Evolutionary conservation across 805 yeast genomes (phyloP).

Genomic region (Cyberlindnera xishuangbannaensis): DNA sequence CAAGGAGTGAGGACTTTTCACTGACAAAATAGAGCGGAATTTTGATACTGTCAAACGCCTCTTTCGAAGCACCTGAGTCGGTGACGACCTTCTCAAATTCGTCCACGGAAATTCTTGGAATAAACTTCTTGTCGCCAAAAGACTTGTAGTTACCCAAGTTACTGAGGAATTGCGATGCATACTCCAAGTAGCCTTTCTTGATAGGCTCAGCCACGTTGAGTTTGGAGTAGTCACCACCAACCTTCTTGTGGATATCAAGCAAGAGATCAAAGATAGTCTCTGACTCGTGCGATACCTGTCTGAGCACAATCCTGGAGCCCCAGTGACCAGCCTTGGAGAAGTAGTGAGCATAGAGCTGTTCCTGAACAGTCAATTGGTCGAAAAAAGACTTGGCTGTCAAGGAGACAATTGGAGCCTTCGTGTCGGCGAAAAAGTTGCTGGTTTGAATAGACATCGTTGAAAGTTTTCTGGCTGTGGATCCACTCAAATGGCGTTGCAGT

Average conservation of each 20-base stretch:
- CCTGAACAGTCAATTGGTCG: slow-evolving; percentile 50
- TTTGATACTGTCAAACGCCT: slow-evolving; percentile 33
- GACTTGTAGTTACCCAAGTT: slow-evolving; percentile 79
- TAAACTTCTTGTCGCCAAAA: slow-evolving; percentile 83
- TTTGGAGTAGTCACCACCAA: slow-evolving; percentile 42
- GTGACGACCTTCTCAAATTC: slow-evolving; percentile 46
- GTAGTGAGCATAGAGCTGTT: slow-evolving; percentile 75
- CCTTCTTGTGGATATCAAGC: slow-evolving; percentile 46
- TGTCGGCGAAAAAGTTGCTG: slow-evolving; percentile 41
- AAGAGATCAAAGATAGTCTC: slow-evolving; percentile 71
- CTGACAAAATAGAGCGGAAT: slow-evolving; percentile 45
- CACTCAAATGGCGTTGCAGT: too few relatives aligned
- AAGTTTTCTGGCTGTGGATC: too few relatives aligned
- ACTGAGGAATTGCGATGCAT: slow-evolving; percentile 66
- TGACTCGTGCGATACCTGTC: slow-evolving; percentile 80
- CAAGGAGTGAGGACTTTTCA: slow-evolving; percentile 50
- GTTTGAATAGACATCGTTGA: slow-evolving; percentile 10
- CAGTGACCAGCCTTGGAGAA: slow-evolving; percentile 78
- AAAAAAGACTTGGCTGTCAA: slow-evolving; percentile 67
- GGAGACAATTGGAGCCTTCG: slow-evolving; percentile 64
- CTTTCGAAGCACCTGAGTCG: slow-evolving; percentile 30
- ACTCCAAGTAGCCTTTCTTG: slow-evolving; percentile 53
- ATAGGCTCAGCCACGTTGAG: slow-evolving; percentile 33
- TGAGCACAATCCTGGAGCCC: slow-evolving; percentile 73
- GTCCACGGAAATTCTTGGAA: slow-evolving; percentile 52